phyloP scores from a whole-genome alignment of 1,284 basidiomycete species.

The Moesziomyces sp. region DNA sequence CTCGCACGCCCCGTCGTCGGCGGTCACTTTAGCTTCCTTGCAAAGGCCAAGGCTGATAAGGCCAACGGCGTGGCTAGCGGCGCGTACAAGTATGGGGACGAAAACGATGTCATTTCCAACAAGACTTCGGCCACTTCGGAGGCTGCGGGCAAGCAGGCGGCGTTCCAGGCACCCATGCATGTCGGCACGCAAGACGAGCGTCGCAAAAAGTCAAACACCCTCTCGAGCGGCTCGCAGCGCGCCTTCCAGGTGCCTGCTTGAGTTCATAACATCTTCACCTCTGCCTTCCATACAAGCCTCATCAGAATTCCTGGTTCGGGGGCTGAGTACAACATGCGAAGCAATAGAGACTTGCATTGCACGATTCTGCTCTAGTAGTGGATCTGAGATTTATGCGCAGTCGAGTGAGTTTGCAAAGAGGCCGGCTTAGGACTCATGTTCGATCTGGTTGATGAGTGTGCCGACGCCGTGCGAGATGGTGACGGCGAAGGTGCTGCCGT shows the following conservation, averaged over 20 bases:
- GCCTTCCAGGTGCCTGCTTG: slow-evolving; percentile 24
- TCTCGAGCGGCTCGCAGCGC: slow-evolving; percentile 39
- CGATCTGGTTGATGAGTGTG: slow-evolving; percentile 69
- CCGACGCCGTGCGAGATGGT: slow-evolving; percentile 69
- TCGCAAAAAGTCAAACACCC: slow-evolving; percentile 15
- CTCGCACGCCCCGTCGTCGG: slow-evolving; percentile 66
- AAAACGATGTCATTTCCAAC: slow-evolving; percentile 38
- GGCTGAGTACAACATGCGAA: neutral
- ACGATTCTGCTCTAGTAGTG: too few species aligned
- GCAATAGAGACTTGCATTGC: too few species aligned
- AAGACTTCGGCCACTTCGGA: slow-evolving; percentile 1
- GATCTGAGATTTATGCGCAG: too few species aligned
- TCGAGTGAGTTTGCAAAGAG: too few species aligned
- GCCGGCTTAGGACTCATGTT: slow-evolving; percentile 52
- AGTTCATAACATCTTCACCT: neutral
- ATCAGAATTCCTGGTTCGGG: neutral
- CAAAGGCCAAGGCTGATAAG: slow-evolving; percentile 64
- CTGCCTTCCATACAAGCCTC: neutral
- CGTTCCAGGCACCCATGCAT: too few species aligned
- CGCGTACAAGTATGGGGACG: slow-evolving; percentile 36
- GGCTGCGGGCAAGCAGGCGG: slow-evolving; percentile 8
- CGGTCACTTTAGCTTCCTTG: slow-evolving; percentile 67
- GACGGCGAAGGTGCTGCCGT: slow-evolving; percentile 69
- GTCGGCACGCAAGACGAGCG: neutral
- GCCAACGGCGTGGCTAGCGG: slow-evolving; percentile 55